Evolutionary conservation across 352 stramenopile species (phyloP).

Genomic region (Elongisporangium undulatum): DNA sequence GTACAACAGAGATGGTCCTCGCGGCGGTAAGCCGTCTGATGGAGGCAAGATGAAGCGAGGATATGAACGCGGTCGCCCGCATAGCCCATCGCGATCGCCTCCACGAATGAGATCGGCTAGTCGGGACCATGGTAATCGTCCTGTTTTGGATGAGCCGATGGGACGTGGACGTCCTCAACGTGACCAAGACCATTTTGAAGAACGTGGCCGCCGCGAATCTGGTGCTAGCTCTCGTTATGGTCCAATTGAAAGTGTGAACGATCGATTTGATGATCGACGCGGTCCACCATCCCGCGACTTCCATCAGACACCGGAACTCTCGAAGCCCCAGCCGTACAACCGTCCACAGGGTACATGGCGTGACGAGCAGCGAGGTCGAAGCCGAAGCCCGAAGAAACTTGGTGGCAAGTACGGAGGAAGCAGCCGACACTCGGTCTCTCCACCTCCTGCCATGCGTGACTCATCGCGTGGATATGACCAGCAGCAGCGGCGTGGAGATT

Average conservation of each 20-base stretch:
- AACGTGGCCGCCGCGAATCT: neutral
- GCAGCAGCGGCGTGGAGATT: neutral
- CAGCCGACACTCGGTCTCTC: conserved; percentile 1
- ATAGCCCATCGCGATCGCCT: neutral
- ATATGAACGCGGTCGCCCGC: neutral
- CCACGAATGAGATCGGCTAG: neutral
- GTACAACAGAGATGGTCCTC: neutral
- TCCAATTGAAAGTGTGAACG: neutral
- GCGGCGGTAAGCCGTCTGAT: neutral
- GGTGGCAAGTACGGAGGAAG: neutral
- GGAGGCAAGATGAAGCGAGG: neutral
- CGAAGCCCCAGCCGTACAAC: neutral
- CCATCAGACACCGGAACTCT: neutral
- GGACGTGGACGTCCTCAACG: neutral
- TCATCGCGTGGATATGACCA: neutral
- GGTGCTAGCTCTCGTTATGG: neutral
- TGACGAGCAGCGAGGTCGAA: conserved; percentile 14
- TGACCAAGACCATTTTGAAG: neutral
- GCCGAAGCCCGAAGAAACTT: conserved; percentile 11
- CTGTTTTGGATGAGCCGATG: neutral
- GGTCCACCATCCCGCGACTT: neutral
- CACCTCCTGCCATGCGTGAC: neutral
- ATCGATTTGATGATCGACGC: neutral
- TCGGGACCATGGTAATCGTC: neutral
- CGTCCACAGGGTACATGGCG: neutral